Evolutionary conservation across 331 rosid genomes (phyloP).

Genomic region (Quercus phellos): DNA sequence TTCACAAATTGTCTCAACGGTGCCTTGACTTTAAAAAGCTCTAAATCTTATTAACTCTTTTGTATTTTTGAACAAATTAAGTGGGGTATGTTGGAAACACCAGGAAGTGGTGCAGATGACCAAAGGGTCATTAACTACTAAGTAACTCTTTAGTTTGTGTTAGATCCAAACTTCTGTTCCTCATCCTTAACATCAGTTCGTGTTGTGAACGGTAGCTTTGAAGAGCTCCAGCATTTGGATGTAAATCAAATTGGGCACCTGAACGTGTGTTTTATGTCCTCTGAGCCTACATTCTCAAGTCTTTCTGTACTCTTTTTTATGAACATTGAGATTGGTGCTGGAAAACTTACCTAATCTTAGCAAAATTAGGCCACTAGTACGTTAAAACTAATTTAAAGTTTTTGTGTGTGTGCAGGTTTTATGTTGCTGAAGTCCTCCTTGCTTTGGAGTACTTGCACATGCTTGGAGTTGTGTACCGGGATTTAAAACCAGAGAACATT

Average conservation of each 20-base stretch:
- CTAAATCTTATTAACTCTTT: no score
- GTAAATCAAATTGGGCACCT: neutral
- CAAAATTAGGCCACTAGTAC: neutral
- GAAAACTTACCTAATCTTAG: neutral
- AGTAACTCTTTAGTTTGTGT: neutral
- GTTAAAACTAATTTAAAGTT: neutral
- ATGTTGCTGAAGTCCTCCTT: slow-evolving; percentile 95
- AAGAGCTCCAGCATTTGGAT: neutral
- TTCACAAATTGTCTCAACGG: no score
- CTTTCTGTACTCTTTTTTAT: neutral
- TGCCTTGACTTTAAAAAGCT: no score
- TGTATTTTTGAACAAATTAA: no score
- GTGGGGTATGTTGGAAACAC: no score
- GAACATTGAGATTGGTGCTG: neutral
- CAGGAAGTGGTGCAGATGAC: no score
- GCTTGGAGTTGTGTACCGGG: slow-evolving; percentile 97
- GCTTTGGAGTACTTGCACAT: slow-evolving; percentile 96
- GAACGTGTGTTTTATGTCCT: neutral
- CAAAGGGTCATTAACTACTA: no score
- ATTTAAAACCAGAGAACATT: slow-evolving; percentile 92
- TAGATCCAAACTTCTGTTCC: neutral
- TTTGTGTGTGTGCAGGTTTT: slow-evolving; percentile 54
- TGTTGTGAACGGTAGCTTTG: neutral
- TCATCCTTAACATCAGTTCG: neutral
- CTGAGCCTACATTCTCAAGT: neutral